Evolutionary conservation across 352 stramenopile genomes (phyloP).

Genomic region (Thraustotheca clavata): DNA sequence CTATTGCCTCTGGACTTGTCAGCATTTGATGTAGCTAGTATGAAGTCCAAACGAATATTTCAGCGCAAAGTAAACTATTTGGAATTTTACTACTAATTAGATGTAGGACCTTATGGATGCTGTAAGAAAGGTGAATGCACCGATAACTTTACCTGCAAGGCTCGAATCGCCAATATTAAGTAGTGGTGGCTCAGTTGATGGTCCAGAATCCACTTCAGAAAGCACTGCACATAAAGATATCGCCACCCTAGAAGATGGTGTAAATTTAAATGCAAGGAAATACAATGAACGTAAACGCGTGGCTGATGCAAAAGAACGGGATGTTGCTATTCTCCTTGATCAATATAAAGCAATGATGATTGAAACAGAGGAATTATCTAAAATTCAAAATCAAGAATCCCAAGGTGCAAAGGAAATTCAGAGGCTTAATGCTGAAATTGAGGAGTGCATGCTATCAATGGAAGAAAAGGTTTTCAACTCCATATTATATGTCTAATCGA

Average conservation of each 20-base stretch:
- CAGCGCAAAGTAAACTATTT: conserved; percentile 4
- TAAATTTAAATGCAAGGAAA: conserved; percentile 59
- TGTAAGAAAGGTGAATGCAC: conserved; percentile 62
- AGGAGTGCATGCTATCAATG: conserved; percentile 55
- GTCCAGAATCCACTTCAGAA: conserved; percentile 27
- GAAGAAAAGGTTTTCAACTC: conserved; percentile 33
- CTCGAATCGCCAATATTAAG: conserved; percentile 27
- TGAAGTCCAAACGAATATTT: conserved; percentile 20
- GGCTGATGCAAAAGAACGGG: conserved; percentile 48
- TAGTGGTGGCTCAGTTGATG: background rate
- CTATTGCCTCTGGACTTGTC: conserved; percentile 17
- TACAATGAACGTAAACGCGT: conserved; percentile 75
- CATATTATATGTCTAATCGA: background rate
- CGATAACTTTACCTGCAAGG: conserved; percentile 38
- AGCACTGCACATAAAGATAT: conserved; percentile 43
- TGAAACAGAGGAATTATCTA: conserved; percentile 55
- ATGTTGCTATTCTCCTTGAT: conserved; percentile 60
- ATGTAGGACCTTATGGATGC: conserved; percentile 56
- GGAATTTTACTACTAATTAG: background rate
- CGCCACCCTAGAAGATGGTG: conserved; percentile 55
- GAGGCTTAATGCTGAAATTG: conserved; percentile 58
- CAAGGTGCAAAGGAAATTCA: conserved; percentile 63
- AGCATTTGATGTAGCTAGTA: conserved; percentile 1
- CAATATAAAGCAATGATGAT: conserved; percentile 57
- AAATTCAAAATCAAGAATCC: conserved; percentile 71